Evolutionary conservation across 2,329 filamentous ascomycete species (phyloP).

Genomic region (Cladosporium austrohemisphaericum): DNA sequence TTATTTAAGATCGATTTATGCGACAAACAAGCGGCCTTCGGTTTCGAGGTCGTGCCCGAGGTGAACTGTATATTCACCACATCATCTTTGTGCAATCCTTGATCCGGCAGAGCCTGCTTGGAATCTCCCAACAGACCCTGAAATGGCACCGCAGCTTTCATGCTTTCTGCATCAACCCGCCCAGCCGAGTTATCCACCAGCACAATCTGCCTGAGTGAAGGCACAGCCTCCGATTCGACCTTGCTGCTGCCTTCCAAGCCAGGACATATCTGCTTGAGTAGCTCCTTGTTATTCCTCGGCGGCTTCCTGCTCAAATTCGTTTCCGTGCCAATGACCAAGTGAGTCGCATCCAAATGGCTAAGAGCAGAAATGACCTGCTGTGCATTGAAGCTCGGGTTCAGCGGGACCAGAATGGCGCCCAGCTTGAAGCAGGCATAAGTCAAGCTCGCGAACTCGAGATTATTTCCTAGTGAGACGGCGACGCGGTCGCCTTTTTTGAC

Average conservation of each 20-base stretch:
- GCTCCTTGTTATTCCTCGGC: constrained; percentile 56
- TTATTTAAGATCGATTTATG: constrained; percentile 92
- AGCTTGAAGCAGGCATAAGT: constrained; percentile 92
- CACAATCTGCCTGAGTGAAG: constrained; percentile 67
- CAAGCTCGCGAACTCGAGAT: constrained; percentile 74
- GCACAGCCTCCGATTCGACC: constrained; percentile 57
- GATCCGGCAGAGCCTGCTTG: constrained; percentile 42
- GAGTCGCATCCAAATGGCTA: constrained; percentile 65
- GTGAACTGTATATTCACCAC: constrained; percentile 96
- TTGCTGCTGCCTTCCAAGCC: constrained; percentile 28
- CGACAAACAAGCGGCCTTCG: constrained; percentile 82
- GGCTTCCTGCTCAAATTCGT: constrained; percentile 71
- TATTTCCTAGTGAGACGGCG: constrained; percentile 82
- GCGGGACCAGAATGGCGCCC: constrained; percentile 84
- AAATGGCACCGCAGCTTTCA: constrained; percentile 46
- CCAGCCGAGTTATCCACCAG: constrained; percentile 72
- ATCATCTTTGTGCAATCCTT: constrained; percentile 58
- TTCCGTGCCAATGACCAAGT: constrained; percentile 81
- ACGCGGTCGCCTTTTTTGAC: constrained; percentile 80
- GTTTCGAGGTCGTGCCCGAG: constrained; percentile 84
- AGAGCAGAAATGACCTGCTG: constrained; percentile 75
- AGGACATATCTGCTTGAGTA: constrained; percentile 47
- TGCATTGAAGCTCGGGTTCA: constrained; percentile 86
- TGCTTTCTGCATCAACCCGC: constrained; percentile 45
- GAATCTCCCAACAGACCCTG: constrained; percentile 39